phyloP scores from a whole-genome alignment of 768 basidiomycete genomes.

The Hericium erinaceus region DNA sequence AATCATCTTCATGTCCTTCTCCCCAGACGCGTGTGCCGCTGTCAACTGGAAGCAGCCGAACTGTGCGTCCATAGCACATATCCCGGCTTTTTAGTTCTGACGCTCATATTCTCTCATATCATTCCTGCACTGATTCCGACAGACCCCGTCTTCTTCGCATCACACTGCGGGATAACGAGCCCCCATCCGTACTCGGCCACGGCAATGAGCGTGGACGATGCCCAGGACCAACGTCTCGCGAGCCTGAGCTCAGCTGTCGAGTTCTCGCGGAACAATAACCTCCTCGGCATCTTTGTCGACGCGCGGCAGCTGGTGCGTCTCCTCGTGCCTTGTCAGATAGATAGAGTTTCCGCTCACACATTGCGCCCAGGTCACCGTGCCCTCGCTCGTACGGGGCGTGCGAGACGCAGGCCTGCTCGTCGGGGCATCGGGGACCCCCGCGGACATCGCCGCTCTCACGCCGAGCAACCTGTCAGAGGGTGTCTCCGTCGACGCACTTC shows the following conservation, averaged over 20 bases:
- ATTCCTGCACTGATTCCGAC: conserved; percentile 5
- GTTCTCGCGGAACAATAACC: conserved; percentile 86
- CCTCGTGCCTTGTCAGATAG: not conserved
- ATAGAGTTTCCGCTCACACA: conserved; percentile 6
- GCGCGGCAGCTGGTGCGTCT: conserved; percentile 71
- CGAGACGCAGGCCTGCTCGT: conserved; percentile 84
- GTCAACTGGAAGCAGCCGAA: conserved; percentile 99
- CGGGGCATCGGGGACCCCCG: conserved; percentile 64
- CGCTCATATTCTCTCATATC: conserved; percentile 4
- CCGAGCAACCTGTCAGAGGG: conserved; percentile 29
- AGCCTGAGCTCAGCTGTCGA: conserved; percentile 89
- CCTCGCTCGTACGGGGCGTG: conserved; percentile 81
- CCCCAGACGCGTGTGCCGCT: conserved; percentile 80
- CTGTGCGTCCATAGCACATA: conserved; percentile 45
- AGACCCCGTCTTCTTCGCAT: conserved; percentile 96
- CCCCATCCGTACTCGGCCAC: conserved; percentile 30
- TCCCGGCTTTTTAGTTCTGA: not conserved
- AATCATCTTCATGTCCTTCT: conserved; percentile 89
- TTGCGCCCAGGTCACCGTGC: conserved; percentile 64
- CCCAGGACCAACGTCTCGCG: conserved; percentile 39
- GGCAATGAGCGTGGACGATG: conserved; percentile 29
- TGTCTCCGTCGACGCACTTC: conserved; percentile 59
- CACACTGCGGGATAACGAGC: conserved; percentile 66
- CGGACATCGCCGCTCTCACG: conserved; percentile 27
- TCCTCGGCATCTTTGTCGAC: conserved; percentile 87